A percentile compares a stretch with the other conserved stretches of the same genome.
These are phyloP conservation scores for Globisporangium solare DNA, from an alignment of 352 stramenopile genomes.

Conservation along the genomic window DNA sequence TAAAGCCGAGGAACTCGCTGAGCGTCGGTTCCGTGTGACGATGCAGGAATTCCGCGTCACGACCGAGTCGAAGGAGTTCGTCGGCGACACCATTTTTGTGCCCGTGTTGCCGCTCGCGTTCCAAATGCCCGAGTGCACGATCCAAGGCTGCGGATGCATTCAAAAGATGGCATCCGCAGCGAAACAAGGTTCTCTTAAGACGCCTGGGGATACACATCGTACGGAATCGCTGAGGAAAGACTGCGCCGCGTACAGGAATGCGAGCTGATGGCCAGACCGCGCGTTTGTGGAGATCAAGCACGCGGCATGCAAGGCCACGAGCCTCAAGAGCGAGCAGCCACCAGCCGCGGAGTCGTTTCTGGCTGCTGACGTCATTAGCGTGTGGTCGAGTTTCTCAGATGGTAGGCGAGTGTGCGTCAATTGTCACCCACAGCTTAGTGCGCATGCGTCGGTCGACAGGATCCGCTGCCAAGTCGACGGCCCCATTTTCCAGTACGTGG, in stretches of 20 bases:
- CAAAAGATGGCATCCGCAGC: conserved; percentile 7
- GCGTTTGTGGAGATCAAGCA: conserved; percentile 42
- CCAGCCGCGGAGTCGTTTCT: conserved; percentile 24
- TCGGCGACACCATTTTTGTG: conserved; percentile 56
- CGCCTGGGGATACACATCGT: neutral
- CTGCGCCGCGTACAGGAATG: no score
- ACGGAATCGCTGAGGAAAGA: no score
- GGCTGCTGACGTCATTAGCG: conserved; percentile 25
- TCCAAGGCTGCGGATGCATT: conserved; percentile 52
- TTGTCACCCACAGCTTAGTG: conserved; percentile 44
- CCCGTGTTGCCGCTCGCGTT: conserved; percentile 57
- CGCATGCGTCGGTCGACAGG: conserved; percentile 32
- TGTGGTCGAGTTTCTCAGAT: conserved; percentile 54
- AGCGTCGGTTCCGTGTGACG: conserved; percentile 22
- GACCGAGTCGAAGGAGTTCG: conserved; percentile 67
- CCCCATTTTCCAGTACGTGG: conserved; percentile 15
- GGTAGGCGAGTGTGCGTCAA: conserved; percentile 32
- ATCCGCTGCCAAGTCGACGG: conserved; percentile 46
- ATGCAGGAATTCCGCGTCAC: conserved; percentile 38
- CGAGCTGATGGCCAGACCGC: conserved; percentile 22
- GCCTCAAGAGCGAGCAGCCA: neutral
- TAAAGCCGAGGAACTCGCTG: neutral
- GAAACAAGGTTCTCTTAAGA: neutral
- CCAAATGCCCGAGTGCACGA: conserved; percentile 67
- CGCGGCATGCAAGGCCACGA: conserved; percentile 18